Evolutionary conservation across 352 stramenopile genomes (phyloP), one percentile per base, ranked within the genome.

Genomic region (Phytophthora fragariaefolia): DNA sequence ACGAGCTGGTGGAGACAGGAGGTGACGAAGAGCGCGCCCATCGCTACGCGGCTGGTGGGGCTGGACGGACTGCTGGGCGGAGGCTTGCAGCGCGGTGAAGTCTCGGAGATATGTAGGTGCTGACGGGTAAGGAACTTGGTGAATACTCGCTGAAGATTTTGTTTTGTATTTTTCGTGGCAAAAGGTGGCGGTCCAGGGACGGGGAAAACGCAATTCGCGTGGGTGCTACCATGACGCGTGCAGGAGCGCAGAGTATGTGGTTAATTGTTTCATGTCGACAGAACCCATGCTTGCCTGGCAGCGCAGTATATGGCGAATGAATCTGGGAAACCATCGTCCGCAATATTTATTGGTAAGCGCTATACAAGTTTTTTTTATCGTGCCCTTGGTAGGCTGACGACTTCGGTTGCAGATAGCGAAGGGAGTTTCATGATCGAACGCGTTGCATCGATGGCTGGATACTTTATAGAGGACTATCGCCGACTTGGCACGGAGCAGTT

Each of bases 351-450:
- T 71, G 85, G 87, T 93, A 69, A 18, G 10, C 26, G 30, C 5
- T 7, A 42, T 9, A 4, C 8, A 20, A n/a, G n/a, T n/a, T n/a
- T n/a, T n/a, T n/a, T n/a, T n/a, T n/a, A n/a, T n/a, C n/a, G n/a
- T n/a, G n/a, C n/a, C n/a, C n/a, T n/a, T n/a, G n/a, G n/a, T n/a
- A n/a, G n/a, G n/a, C n/a, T n/a, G n/a, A n/a, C n/a, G n/a, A n/a
- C n/a, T n/a, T n/a, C n/a, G n/a, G 0, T 30, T 34, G 18, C 23
- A 98, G 76, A 97, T 87, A 86, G 94, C 22, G 96, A 99, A 78
- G 95, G 95, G 2, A 96, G 88, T 72, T 98, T 98, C 61, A 77
- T 93, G 27, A 70, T 95, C 4, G 90, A 98, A 54, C 87, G 96
- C 46, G 82, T 96, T 6, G 80, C 71, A 15, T 58, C 72, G 9